Conservation (phyloP, 2,329 filamentous ascomycete species). For the Cladophialophora immunda region DNA sequence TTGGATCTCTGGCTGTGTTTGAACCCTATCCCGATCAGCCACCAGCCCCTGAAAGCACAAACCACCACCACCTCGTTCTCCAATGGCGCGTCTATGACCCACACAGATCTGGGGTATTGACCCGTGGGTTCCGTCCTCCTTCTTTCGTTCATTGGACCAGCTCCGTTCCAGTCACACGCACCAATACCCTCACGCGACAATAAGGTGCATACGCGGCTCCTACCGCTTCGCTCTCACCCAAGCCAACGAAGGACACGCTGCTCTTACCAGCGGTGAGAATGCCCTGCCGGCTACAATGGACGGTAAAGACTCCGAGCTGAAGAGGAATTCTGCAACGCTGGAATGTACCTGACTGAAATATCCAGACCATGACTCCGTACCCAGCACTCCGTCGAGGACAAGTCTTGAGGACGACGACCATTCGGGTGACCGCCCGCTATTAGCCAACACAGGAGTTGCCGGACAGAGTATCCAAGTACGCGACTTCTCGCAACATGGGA, state of each 20-base stretch:
- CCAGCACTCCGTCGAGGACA: constrained; percentile 17
- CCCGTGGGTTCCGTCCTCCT: not conserved
- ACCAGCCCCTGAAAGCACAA: not conserved
- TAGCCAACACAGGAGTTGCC: constrained; percentile 12
- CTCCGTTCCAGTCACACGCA: not conserved
- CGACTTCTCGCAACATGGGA: constrained; percentile 7
- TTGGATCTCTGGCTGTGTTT: not conserved
- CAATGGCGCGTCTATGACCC: constrained; percentile 1
- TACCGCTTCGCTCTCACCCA: not conserved
- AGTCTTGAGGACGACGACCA: constrained; percentile 21
- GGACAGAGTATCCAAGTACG: constrained; percentile 7
- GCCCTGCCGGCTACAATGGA: constrained; percentile 10
- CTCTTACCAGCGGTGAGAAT: not conserved
- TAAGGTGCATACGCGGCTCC: not conserved
- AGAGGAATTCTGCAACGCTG: not conserved
- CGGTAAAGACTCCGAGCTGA: constrained; percentile 4
- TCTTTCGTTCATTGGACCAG: not conserved
- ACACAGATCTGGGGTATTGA: not conserved
- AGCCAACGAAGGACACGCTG: not conserved
- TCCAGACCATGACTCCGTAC: constrained; percentile 17
- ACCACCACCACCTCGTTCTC: not conserved
- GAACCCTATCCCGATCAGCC: not conserved
- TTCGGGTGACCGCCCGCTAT: constrained; percentile 22
- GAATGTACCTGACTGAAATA: constrained; percentile 1
- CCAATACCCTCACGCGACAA: not conserved